These are phyloP conservation scores for Calycina marina DNA, from an alignment of 2,329 filamentous ascomycete genomes.

Conservation along the genomic window DNA sequence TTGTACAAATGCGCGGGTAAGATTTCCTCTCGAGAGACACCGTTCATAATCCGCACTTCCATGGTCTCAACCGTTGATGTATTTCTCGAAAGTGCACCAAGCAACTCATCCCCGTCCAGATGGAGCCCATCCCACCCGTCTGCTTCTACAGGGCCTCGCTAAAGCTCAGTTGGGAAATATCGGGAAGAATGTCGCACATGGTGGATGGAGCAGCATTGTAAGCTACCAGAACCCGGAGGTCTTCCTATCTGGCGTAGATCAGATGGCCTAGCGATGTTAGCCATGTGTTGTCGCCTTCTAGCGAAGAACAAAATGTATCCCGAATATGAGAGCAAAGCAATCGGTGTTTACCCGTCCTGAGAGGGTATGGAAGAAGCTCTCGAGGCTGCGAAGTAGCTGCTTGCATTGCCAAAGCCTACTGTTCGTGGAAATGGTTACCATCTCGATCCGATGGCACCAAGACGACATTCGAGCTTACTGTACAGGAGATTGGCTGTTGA, in stretches of 20 bases:
- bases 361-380: neutral
- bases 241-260: slow-evolving; percentile 6
- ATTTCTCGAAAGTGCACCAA: neutral
- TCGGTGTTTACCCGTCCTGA: neutral
- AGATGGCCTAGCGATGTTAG: slow-evolving; percentile 5
- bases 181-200: slow-evolving; percentile 6
- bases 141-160: neutral
- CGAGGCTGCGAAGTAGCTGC: neutral
- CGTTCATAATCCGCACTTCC: neutral
- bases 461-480: neutral
- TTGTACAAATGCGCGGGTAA: neutral
- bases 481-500: neutral
- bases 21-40: neutral
- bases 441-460: neutral
- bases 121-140: neutral
- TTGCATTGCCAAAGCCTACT: neutral
- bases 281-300: slow-evolving; percentile 7
- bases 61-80: neutral
- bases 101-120: neutral
- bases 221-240: slow-evolving; percentile 5
- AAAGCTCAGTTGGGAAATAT: slow-evolving; percentile 5
- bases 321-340: slow-evolving; percentile 3
- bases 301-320: slow-evolving; percentile 4
- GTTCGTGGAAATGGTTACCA: neutral
- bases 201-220: slow-evolving; percentile 8